Base-by-base conservation (phyloP, 345 rosid genomes). In the Durio zibethinus region DNA sequence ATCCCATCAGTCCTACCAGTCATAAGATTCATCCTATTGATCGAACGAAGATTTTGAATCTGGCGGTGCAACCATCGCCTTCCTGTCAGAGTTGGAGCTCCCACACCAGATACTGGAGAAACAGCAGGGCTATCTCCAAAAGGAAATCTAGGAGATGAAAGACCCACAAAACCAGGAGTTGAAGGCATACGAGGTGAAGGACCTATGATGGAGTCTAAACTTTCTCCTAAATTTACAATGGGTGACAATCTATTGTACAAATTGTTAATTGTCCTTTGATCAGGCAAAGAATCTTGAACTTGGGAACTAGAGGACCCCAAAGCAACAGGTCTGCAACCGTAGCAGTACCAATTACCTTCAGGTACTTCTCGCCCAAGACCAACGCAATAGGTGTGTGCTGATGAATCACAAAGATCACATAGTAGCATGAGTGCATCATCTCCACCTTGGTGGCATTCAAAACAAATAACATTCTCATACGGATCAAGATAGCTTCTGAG, bases 261-360 rank as follows among this genome's bases (percentile, higher is more conserved):
- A 87, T 80, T 81, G 81, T 66, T 79, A 71, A 80, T 27, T 68
- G 80, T 83, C 82, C 93, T 85, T 71, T 85, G 97, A 75, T 86
- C 91, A 63, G 88, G 82, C 7, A 87, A 82, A 62, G 81, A 57
- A 72, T 82, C 86, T 59, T 83, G 94, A 29, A 87, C 61, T 36
- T 81, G 93, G 81, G 94, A 79, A 82, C 90, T 90, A 73, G 90
- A 86, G 56, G 97, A 89, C 77, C 92, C 99, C 43, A 86, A 86
- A 75, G 97, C 97, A 75, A 81, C 90, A 20, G 92, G 98, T 76
- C 92, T 89, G 78, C 99, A 97, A 77, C 85, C 99, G 62, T 97
- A 90, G 75, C 99, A 97, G 77, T 97, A 97, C 99, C 99, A 97
- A 86, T 94, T 97, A 54, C 98, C 99, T 72, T 90, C 98, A 8